A percentile compares a stretch with the other conserved stretches of the same genome.
These are phyloP conservation scores for Xylariaceae sp. DNA, from an alignment of 2,329 filamentous ascomycete species.

Conservation along the genomic window DNA sequence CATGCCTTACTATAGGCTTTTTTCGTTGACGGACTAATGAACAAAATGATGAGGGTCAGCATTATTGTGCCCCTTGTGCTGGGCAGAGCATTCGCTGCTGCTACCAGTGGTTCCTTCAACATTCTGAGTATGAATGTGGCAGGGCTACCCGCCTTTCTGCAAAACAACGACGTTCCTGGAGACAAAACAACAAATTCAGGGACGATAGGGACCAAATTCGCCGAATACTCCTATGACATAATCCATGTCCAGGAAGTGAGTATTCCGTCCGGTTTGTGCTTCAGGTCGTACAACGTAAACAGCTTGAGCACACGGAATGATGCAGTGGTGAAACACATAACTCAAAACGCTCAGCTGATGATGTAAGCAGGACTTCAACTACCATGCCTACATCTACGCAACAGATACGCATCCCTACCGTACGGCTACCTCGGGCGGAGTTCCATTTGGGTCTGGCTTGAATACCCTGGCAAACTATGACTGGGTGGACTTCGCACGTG, in stretches of 20 bases:
- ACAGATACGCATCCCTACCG: conserved; percentile 59
- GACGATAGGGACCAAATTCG: conserved; percentile 55
- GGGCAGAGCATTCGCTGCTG: conserved; percentile 12
- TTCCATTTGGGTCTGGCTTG: conserved; percentile 60
- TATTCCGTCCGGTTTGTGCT: neutral
- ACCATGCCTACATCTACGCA: conserved; percentile 61
- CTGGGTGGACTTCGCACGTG: conserved; percentile 54
- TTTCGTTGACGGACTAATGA: neutral
- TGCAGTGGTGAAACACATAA: conserved; percentile 12
- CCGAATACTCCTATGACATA: conserved; percentile 56
- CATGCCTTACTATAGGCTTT: too few relatives aligned
- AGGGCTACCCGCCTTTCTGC: conserved; percentile 41
- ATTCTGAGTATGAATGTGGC: conserved; percentile 33
- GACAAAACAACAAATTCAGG: conserved; percentile 59
- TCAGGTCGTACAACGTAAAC: conserved; percentile 1
- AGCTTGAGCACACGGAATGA: conserved; percentile 11
- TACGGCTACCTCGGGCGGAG: conserved; percentile 64
- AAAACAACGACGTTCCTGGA: conserved; percentile 59
- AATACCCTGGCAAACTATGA: conserved; percentile 61
- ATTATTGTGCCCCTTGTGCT: neutral
- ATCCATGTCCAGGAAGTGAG: conserved; percentile 62
- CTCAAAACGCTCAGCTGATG: conserved; percentile 2
- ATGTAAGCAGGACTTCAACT: conserved; percentile 58
- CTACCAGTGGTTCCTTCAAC: conserved; percentile 30
- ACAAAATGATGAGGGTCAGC: conserved; percentile 4